A percentile compares a stretch with the other conserved stretches of the same genome.
Evolutionary conservation across 352 stramenopile species (phyloP).

Genomic region (Phytophthora cactorum): DNA sequence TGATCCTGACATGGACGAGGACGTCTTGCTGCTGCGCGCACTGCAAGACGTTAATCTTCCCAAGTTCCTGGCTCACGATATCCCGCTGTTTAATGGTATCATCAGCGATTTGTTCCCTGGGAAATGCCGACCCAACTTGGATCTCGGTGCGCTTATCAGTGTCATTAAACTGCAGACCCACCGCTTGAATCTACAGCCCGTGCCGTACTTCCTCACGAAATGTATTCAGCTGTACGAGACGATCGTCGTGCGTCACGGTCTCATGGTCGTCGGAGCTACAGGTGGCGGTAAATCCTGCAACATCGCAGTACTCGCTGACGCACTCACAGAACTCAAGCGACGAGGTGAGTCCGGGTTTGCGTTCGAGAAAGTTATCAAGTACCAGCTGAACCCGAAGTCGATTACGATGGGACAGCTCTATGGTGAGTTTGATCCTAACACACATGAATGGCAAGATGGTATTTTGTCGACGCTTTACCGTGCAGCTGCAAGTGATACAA

Average conservation of each 20-base stretch:
- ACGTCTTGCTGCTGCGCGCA: constrained; percentile 92
- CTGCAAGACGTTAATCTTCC: constrained; percentile 96
- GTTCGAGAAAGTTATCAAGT: constrained; percentile 91
- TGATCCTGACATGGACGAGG: constrained; percentile 93
- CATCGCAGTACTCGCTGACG: constrained; percentile 92
- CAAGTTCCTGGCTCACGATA: constrained; percentile 96
- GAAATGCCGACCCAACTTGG: constrained; percentile 86
- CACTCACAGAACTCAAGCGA: constrained; percentile 87
- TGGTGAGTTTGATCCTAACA: constrained; percentile 94
- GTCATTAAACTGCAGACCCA: constrained; percentile 92
- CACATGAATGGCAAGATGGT: constrained; percentile 96
- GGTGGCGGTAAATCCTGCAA: constrained; percentile 91
- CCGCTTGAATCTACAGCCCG: constrained; percentile 84
- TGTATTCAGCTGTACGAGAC: constrained; percentile 96
- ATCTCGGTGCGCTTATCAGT: constrained; percentile 86
- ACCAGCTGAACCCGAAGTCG: constrained; percentile 95
- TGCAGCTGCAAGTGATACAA: constrained; percentile 84
- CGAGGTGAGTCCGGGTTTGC: constrained; percentile 82
- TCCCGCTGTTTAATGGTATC: constrained; percentile 96
- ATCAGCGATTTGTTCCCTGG: constrained; percentile 95
- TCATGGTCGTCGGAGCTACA: constrained; percentile 96
- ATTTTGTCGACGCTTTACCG: constrained; percentile 96
- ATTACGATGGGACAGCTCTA: constrained; percentile 97
- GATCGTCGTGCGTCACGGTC: constrained; percentile 93
- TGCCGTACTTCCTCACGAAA: constrained; percentile 94